Conservation (phyloP, 345 rosid genomes). For the Syzygium aqueum region DNA sequence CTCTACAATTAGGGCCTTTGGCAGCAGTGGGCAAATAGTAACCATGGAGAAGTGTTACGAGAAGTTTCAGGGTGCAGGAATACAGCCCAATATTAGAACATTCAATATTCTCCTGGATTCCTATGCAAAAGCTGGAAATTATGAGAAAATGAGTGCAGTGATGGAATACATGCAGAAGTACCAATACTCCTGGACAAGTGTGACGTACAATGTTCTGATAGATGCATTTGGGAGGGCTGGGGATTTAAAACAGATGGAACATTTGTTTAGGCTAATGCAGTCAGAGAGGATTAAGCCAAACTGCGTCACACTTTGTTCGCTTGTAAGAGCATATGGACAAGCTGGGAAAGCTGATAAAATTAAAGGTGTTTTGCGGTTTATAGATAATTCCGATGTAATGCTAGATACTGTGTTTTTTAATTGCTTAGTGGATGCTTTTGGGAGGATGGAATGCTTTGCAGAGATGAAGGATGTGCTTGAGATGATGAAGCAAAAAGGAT, state of each 20-base stretch:
- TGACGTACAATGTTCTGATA: conserved; percentile 86
- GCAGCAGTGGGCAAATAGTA: conserved; percentile 67
- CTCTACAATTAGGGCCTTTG: conserved; percentile 85
- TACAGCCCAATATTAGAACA: conserved; percentile 78
- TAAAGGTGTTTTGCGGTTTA: conserved; percentile 55
- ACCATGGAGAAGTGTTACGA: conserved; percentile 92
- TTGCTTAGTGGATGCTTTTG: conserved; percentile 86
- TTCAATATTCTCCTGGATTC: conserved; percentile 86
- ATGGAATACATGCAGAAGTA: conserved; percentile 94
- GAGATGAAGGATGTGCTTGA: conserved; percentile 85
- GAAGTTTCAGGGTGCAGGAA: conserved; percentile 87
- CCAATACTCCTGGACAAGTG: conserved; percentile 86
- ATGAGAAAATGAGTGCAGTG: conserved; percentile 83
- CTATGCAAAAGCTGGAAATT: conserved; percentile 64
- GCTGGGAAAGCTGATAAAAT: conserved; percentile 65
- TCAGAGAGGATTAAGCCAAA: conserved; percentile 79
- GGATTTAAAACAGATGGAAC: conserved; percentile 83
- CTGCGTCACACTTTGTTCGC: conserved; percentile 79
- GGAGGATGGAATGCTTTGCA: conserved; percentile 70
- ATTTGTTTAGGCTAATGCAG: conserved; percentile 71
- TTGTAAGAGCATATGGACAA: conserved; percentile 77
- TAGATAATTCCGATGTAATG: conserved; percentile 68
- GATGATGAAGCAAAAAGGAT: conserved; percentile 62
- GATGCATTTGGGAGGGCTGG: conserved; percentile 90
- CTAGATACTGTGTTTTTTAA: conserved; percentile 77